phyloP scores from a whole-genome alignment of 1,139 yeast genomes.

The Eremothecium coryli region DNA sequence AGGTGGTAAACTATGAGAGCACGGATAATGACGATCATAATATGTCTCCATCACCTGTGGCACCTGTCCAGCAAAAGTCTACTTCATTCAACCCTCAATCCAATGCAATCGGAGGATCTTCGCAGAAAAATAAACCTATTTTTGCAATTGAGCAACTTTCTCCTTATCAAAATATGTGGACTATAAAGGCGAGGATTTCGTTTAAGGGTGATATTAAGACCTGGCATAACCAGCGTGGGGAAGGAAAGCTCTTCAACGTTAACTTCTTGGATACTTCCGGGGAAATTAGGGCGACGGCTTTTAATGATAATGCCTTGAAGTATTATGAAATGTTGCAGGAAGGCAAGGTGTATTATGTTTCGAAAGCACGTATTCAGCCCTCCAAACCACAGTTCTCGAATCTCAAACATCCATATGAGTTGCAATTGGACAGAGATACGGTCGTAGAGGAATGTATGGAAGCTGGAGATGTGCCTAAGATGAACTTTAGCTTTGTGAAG shows the following conservation, averaged over 20 bases:
- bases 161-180: conserved; percentile 88
- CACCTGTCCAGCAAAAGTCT: conserved; percentile 8
- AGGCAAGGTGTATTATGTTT: conserved; percentile 79
- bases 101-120: conserved; percentile 11
- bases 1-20: conserved; percentile 33
- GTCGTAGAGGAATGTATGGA: conserved; percentile 57
- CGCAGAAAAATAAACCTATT: conserved; percentile 34
- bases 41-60: conserved; percentile 12
- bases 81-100: conserved; percentile 10
- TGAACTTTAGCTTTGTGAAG: conserved; percentile 67
- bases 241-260: conserved; percentile 82
- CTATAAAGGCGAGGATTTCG: conserved; percentile 84
- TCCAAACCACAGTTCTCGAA: conserved; percentile 84
- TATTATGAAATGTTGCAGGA: conserved; percentile 70
- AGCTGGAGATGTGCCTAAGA: conserved; percentile 56
- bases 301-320: conserved; percentile 77
- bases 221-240: conserved; percentile 81
- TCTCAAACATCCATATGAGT: conserved; percentile 80
- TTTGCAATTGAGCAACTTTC: conserved; percentile 81
- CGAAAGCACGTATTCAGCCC: conserved; percentile 71
- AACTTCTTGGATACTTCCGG: conserved; percentile 90
- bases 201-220: conserved; percentile 80
- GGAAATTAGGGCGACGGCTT: conserved; percentile 93
- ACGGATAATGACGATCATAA: conserved; percentile 11
- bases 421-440: conserved; percentile 73